Conservation (phyloP, 176 grass and related monocot species). For the Elymus sibiricus region DNA sequence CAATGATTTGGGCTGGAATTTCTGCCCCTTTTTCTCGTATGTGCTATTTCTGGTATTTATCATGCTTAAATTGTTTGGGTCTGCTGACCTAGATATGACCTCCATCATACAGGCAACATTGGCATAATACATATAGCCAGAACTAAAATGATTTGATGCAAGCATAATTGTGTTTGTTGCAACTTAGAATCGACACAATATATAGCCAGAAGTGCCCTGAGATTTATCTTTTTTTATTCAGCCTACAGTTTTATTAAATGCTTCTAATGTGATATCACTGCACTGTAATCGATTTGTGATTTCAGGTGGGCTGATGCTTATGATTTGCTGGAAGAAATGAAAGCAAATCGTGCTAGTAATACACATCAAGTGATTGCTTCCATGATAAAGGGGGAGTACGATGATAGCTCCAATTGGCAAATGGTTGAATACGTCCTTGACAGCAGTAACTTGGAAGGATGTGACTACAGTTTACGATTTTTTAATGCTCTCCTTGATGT, state of each 20-base stretch:
- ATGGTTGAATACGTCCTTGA: slow-evolving; percentile 91
- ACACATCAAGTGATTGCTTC: slow-evolving; percentile 80
- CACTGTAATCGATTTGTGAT: slow-evolving; percentile 4
- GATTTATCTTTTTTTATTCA: background rate
- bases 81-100: slow-evolving; percentile 1
- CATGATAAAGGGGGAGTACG: slow-evolving; percentile 90
- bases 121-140: background rate
- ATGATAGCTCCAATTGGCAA: slow-evolving; percentile 90
- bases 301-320: slow-evolving; percentile 82
- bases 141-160: slow-evolving; percentile 18
- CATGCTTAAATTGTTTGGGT: background rate
- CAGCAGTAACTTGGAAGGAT: slow-evolving; percentile 75
- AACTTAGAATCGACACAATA: background rate
- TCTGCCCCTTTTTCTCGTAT: background rate
- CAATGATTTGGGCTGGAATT: slow-evolving; percentile 1
- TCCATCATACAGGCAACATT: background rate
- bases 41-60: background rate
- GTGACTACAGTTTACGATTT: slow-evolving; percentile 73
- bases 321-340: slow-evolving; percentile 89
- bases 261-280: slow-evolving; percentile 10
- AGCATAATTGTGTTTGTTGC: background rate
- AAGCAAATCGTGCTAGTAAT: slow-evolving; percentile 65
- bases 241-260: background rate
- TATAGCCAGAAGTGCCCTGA: background rate
- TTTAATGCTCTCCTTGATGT: slow-evolving; percentile 90